Conservation (phyloP, 2,329 filamentous ascomycete genomes). For the Colletotrichum truncatum region DNA sequence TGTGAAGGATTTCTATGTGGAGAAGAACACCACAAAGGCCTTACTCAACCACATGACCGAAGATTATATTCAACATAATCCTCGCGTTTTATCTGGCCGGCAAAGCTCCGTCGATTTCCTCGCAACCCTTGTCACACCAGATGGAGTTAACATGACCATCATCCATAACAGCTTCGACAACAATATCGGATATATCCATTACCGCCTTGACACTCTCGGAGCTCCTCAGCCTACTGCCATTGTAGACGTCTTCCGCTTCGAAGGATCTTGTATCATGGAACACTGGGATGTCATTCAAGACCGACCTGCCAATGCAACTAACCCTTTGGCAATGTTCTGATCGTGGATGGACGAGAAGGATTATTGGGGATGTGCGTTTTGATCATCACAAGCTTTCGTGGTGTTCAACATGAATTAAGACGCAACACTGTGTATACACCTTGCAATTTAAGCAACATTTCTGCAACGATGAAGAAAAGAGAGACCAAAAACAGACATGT, state of each 20-base stretch:
- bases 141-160: constrained; percentile 2
- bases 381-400: not conserved
- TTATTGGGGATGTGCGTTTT: fast-evolving
- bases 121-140: not conserved
- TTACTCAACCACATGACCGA: not conserved
- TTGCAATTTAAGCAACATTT: too few relatives aligned
- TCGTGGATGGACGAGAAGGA: not conserved
- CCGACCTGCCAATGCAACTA: not conserved
- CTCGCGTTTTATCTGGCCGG: constrained; percentile 1
- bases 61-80: constrained; percentile 25
- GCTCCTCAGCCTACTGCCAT: not conserved
- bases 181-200: not conserved
- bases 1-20: not conserved
- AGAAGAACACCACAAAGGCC: not conserved
- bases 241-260: constrained; percentile 18
- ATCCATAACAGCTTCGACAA: not conserved
- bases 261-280: constrained; percentile 23
- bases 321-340: constrained; percentile 12
- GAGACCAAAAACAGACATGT: too few relatives aligned
- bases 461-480: too few relatives aligned
- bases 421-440: too few relatives aligned
- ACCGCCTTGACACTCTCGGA: not conserved
- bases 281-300: constrained; percentile 23
- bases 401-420: too few relatives aligned
- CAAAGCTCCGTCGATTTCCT: not conserved